Base-by-base conservation (phyloP, 805 yeast species). In the Ogataea methanolica region DNA sequence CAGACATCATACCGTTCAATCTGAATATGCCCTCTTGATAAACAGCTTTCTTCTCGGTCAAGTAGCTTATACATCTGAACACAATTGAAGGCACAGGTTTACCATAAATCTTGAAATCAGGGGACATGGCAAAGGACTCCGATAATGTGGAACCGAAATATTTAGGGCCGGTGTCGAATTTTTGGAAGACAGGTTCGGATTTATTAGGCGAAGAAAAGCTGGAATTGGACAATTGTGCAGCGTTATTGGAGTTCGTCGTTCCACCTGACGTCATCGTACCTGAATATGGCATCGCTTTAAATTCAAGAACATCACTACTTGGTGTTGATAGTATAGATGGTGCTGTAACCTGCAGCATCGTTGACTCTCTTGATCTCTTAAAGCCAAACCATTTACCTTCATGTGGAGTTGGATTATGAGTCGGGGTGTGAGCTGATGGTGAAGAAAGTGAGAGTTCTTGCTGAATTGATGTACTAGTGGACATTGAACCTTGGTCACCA, bases 1-100 rank as follows among this genome's bases (percentile, higher is more conserved):
- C 75, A 1, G 89, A 76, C 47, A 90, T 85, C 35, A 96, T 88
- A 4, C 98, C 98, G 66, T 91, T 88, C 48, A 90, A 70, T 51
- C 99, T 74, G 70, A 94, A 94, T 3, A 92, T 79, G 11, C 99
- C 99, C 59, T 90, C 96, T 63, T 88, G 94, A 51, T 78, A 78
- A n/a, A 83, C 71, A 0, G 96, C 96, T 21, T 83, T 80, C 23
- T 82, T 76, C 36, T 72, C 74, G 43, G 75, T 74, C 43, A 92
- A 71, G 54, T 76, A 87, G 47, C 80, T 85, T 33, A 91, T 59
- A 59, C 96, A 89, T 50, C 96, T 69, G 57, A 70, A 85, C 16
- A 88, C 79, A 7, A 92, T 82, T 37, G 90, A 80, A 1, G 99
- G 97, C 17, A 85, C 73, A 15, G 71, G 66, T 7, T 63, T 64